Evolutionary conservation across 2,329 filamentous ascomycete species (phyloP).

Genomic region (Gremmenia infestans): DNA sequence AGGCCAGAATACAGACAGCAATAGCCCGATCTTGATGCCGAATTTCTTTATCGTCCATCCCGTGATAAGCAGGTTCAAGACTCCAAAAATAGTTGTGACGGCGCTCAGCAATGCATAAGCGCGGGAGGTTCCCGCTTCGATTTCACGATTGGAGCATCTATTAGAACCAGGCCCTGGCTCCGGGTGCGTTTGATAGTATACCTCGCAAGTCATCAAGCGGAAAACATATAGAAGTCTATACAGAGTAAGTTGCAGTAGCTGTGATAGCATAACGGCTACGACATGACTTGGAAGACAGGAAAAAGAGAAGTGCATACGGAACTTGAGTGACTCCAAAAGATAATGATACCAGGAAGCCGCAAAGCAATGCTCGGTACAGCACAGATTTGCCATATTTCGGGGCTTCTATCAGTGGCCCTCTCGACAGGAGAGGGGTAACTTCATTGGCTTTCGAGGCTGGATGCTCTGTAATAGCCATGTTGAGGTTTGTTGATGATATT

Average conservation of each 20-base stretch:
- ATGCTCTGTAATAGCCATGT: too few relatives aligned
- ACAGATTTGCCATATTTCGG: slow-evolving; percentile 15
- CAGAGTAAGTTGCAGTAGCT: not conserved
- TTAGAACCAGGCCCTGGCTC: slow-evolving; percentile 44
- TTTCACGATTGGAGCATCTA: slow-evolving; percentile 55
- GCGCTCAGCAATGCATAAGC: slow-evolving; percentile 62
- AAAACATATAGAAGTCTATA: slow-evolving; percentile 54
- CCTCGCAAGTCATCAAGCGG: slow-evolving; percentile 66
- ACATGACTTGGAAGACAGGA: not conserved
- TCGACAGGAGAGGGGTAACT: slow-evolving; percentile 12
- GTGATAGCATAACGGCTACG: not conserved
- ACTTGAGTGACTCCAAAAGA: slow-evolving; percentile 47
- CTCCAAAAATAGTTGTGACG: slow-evolving; percentile 63
- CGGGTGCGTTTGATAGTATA: slow-evolving; percentile 56
- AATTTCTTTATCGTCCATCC: slow-evolving; percentile 62
- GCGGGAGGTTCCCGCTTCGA: slow-evolving; percentile 59
- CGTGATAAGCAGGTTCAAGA: slow-evolving; percentile 62
- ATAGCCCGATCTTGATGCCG: slow-evolving; percentile 57
- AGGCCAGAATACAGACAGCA: slow-evolving; percentile 59
- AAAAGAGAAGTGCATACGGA: slow-evolving; percentile 24
- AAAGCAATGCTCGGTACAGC: slow-evolving; percentile 46
- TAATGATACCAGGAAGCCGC: slow-evolving; percentile 54
- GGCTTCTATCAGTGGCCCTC: not conserved
- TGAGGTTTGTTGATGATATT: too few relatives aligned
- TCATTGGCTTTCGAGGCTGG: slow-evolving; percentile 3